Evolutionary conservation across 2,329 filamentous ascomycete genomes (phyloP), one percentile per base, ranked within the genome.

Genomic region (Cryphonectria carpinicola): DNA sequence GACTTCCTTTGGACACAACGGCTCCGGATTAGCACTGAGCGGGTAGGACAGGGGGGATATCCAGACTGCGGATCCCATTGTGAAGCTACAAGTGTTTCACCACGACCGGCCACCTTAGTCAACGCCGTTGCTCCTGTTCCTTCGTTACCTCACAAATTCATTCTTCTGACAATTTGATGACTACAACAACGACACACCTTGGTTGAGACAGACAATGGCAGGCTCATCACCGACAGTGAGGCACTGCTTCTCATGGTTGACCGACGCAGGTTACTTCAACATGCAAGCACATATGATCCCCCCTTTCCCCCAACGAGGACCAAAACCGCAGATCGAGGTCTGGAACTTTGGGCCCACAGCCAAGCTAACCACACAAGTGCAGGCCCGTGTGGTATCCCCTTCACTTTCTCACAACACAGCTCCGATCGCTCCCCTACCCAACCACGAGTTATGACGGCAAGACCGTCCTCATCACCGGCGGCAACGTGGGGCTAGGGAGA

Each of bases 391-490:
- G 66, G 66, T 68, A 68, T 41, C 66, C 66, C 6, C 28, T 68
- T 3, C 66, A 68, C n/a, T 62, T 62, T 6, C 66, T 68, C 25
- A 39, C 8, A 10, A 68, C 56, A 5, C 66, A 62, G 19, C 52
- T 62, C 32, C 37, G 58, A 49, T 43, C 52, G 28, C 65, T 67
- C 7, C 65, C 65, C 17, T 67, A 67, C 17, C 65, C 52, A 22
- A 11, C 28, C 17, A 25, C 17, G 6, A 28, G 25, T 10, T 63
- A 63, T 37, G 28, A 39, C 32, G 64, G 68, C 54, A 83, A 78
- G 60, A 80, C 77, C 1, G 73, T 80, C 66, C 76, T 84, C 46
- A 77, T 84, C 60, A 83, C 82, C 0, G 83, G 82, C 11, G 77
- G 80, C 25, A 84, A 82, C 67, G 77, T 77, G 3, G 82, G 83